Percentiles rank a stretch among this genome's conserved stretches.
phyloP scores from a whole-genome alignment of 73 alveolate genomes.

The Paramecium sexaurelia region DNA sequence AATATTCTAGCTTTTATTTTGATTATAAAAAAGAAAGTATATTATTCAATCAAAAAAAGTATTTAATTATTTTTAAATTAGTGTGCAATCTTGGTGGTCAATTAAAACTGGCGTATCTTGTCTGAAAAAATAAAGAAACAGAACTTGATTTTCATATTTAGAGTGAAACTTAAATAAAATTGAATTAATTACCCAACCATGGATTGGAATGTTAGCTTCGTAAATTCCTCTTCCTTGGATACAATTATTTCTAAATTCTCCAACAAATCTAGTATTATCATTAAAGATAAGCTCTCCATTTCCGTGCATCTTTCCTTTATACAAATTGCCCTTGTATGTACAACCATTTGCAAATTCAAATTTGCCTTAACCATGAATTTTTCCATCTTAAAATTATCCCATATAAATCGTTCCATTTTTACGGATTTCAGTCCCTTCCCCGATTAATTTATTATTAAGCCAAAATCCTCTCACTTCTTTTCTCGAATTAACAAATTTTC shows the following conservation, averaged over 20 bases:
- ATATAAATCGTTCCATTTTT: slow-evolving; percentile 21
- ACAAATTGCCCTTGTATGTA: background rate
- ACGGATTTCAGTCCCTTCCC: slow-evolving; percentile 19
- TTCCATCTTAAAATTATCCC: slow-evolving; percentile 52
- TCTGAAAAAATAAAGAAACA: background rate
- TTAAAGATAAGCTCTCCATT: slow-evolving; percentile 1
- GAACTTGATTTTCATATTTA: background rate
- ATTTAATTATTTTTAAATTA: background rate
- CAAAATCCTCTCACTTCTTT: slow-evolving; percentile 57
- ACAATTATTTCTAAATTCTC: slow-evolving; percentile 2
- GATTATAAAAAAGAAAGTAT: no score
- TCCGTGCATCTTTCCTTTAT: slow-evolving; percentile 50
- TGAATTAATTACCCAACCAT: background rate
- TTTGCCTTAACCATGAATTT: slow-evolving; percentile 47
- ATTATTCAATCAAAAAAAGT: background rate
- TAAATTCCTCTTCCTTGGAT: slow-evolving; percentile 37
- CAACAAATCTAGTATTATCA: background rate
- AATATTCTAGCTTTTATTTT: no score
- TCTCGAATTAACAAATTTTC: slow-evolving; percentile 9
- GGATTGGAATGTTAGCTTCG: background rate
- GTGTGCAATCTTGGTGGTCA: slow-evolving; percentile 4
- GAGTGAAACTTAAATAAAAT: background rate
- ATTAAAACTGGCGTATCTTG: slow-evolving; percentile 4
- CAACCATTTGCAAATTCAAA: slow-evolving; percentile 44
- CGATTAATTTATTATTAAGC: slow-evolving; percentile 18